Conservation (phyloP, 768 basidiomycete genomes). For the Mycena floridula region DNA sequence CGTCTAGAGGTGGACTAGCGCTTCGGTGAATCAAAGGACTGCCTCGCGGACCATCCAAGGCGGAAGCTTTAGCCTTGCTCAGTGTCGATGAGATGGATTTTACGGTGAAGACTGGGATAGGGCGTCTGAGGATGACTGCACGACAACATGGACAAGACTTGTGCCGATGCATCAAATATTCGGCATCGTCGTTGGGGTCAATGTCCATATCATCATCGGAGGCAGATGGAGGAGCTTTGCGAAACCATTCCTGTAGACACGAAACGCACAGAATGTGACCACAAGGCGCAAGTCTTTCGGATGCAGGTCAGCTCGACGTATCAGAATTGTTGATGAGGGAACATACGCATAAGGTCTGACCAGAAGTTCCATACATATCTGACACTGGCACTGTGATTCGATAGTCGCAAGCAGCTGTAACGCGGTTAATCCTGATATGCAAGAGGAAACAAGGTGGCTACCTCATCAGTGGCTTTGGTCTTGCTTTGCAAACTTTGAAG, state of each 20-base stretch:
- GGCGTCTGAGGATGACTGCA: conserved; percentile 46
- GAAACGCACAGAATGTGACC: conserved; percentile 71
- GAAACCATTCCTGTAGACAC: conserved; percentile 78
- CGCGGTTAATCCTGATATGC: background rate
- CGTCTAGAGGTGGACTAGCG: conserved; percentile 30
- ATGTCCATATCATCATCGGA: conserved; percentile 35
- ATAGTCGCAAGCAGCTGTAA: conserved; percentile 46
- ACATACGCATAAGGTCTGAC: conserved; percentile 63
- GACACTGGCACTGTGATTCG: conserved; percentile 60
- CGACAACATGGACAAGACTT: conserved; percentile 77
- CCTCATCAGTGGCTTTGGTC: conserved; percentile 51
- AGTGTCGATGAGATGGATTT: conserved; percentile 51
- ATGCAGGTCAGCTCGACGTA: too few species aligned
- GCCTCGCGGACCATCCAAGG: conserved; percentile 9
- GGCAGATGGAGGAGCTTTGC: conserved; percentile 45
- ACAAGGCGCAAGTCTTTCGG: conserved; percentile 59
- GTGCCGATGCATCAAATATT: conserved; percentile 47
- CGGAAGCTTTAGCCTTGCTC: conserved; percentile 31
- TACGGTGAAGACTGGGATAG: conserved; percentile 64
- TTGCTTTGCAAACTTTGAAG: conserved; percentile 39
- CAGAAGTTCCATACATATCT: conserved; percentile 72
- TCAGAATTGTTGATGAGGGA: background rate
- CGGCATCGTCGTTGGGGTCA: conserved; percentile 26
- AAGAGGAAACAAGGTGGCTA: conserved; percentile 17
- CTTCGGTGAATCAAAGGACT: conserved; percentile 13